Base-by-base conservation (phyloP, 176 grass and related monocot genomes). In the Chloris gayana region DNA sequence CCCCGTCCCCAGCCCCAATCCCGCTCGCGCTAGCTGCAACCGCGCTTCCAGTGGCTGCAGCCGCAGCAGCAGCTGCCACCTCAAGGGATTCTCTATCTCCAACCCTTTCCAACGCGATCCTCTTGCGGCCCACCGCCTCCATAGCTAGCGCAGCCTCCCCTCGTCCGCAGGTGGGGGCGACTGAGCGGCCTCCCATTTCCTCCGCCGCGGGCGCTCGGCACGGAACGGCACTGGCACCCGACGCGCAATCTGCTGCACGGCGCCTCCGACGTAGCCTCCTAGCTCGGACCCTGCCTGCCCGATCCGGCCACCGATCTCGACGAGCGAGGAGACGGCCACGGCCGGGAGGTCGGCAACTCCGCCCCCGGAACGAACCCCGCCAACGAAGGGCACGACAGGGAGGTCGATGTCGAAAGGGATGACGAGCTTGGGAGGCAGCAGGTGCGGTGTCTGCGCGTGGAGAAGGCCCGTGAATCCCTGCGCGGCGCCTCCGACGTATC, bases 201-300 rank as follows among this genome's bases (percentile, higher is more conserved):
- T 9, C 22, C 24, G 26, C 41, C 77, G 75, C 3, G 83, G 61
- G 47, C 83, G 77, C 77, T 89, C 86, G 29, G 21, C 66, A 18
- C 78, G 74, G 76, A 95, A 98, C 22, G 90, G 86, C 30, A 75
- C 77, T 2, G 88, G 88, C 2, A 98, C 41, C 81, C 71, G 83
- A 18, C 83, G 73, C 85, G 85, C 89, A 32, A 98, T 73, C 32
- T 95, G 95, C 80, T 89, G 96, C 46, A 95, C 86, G 21, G 91
- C 84, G 39, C 80, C 88, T 72, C 87, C 87, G 67, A 95, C 74
- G 67, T 64, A 90, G 9, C 84, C 64, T 5, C 92, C 95, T 46
- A 98, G 86, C 31, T 95, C 92, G 31, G 84, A 83, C 0, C 92
- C 90, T 1, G 96, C 96, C 81, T 99, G 92, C 1, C 96, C 96